These are phyloP conservation scores for Leccinellum rugosiceps DNA, from an alignment of 768 basidiomycete genomes.

Conservation along the genomic window DNA sequence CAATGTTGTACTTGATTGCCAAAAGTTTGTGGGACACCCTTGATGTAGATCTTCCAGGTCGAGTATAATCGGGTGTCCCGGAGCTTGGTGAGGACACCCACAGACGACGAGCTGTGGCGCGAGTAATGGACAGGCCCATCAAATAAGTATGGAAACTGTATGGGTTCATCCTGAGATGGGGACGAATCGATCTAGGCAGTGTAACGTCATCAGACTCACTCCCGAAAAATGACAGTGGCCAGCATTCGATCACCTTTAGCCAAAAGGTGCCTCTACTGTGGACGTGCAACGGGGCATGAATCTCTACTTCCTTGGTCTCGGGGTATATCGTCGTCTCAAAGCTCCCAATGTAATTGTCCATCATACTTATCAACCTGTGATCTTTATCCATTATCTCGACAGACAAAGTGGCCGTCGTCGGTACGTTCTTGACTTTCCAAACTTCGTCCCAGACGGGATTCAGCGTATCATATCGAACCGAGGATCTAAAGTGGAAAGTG, in stretches of 20 bases:
- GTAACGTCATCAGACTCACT: slow-evolving; percentile 3
- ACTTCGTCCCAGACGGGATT: slow-evolving; percentile 73
- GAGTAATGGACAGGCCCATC: slow-evolving; percentile 73
- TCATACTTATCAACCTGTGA: slow-evolving; percentile 35
- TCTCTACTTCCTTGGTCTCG: slow-evolving; percentile 63
- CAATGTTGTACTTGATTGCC: slow-evolving; percentile 59
- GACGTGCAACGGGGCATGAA: slow-evolving; percentile 50
- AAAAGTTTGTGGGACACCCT: slow-evolving; percentile 57
- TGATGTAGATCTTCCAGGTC: slow-evolving; percentile 75
- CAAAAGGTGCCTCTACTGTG: slow-evolving; percentile 60
- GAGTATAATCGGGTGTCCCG: slow-evolving; percentile 65
- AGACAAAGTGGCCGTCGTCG: slow-evolving; percentile 51
- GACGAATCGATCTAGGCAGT: slow-evolving; percentile 50
- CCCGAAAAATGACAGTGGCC: neutral
- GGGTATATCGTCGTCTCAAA: slow-evolving; percentile 50
- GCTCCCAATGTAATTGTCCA: slow-evolving; percentile 64
- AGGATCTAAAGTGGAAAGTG: slow-evolving; percentile 46
- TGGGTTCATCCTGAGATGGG: slow-evolving; percentile 42
- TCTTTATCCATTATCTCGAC: slow-evolving; percentile 74
- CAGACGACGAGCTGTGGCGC: slow-evolving; percentile 65
- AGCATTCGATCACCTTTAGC: slow-evolving; percentile 48
- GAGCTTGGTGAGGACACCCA: slow-evolving; percentile 61
- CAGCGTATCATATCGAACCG: slow-evolving; percentile 54
- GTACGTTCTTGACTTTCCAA: slow-evolving; percentile 75
- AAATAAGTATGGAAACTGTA: slow-evolving; percentile 56